A percentile compares a stretch with the other conserved stretches of the same genome.
Evolutionary conservation across 768 basidiomycete genomes (phyloP).

Genomic region (Pisolithus sp.): DNA sequence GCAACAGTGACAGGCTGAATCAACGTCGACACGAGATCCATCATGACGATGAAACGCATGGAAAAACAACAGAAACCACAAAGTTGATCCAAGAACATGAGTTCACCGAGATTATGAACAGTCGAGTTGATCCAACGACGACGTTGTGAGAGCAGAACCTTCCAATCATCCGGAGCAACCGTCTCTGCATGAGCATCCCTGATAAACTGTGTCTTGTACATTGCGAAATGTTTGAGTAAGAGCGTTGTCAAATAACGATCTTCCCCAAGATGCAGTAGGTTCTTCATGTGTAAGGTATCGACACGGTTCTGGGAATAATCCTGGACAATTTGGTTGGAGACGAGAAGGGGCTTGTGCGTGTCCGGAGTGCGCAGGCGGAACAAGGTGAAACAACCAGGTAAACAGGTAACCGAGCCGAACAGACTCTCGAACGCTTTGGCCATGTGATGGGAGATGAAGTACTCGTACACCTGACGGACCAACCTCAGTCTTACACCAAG

Average conservation of each 20-base stretch:
- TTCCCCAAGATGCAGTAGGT: slow-evolving; percentile 93
- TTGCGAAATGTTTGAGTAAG: slow-evolving; percentile 91
- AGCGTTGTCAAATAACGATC: slow-evolving; percentile 98
- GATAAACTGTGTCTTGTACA: slow-evolving; percentile 91
- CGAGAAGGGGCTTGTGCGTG: slow-evolving; percentile 89
- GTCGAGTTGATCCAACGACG: slow-evolving; percentile 99
- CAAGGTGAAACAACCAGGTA: slow-evolving; percentile 98
- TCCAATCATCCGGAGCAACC: slow-evolving; percentile 94
- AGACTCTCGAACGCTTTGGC: slow-evolving; percentile 96
- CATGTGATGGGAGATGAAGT: slow-evolving; percentile 98
- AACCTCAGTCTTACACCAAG: neutral
- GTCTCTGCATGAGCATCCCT: slow-evolving; percentile 92
- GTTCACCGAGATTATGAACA: slow-evolving; percentile 91
- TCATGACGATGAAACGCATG: slow-evolving; percentile 97
- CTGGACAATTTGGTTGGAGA: slow-evolving; percentile 82
- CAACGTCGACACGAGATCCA: slow-evolving; percentile 85
- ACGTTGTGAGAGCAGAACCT: slow-evolving; percentile 88
- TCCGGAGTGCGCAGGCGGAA: slow-evolving; percentile 93
- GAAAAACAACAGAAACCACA: slow-evolving; percentile 99
- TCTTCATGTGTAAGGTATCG: slow-evolving; percentile 98
- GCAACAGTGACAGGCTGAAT: slow-evolving; percentile 83
- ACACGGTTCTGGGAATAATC: slow-evolving; percentile 96
- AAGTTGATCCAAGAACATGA: slow-evolving; percentile 84
- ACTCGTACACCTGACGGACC: slow-evolving; percentile 78
- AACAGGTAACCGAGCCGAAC: slow-evolving; percentile 96